Evolutionary conservation across 768 basidiomycete genomes (phyloP).

Genomic region (Kondoa malvinella): DNA sequence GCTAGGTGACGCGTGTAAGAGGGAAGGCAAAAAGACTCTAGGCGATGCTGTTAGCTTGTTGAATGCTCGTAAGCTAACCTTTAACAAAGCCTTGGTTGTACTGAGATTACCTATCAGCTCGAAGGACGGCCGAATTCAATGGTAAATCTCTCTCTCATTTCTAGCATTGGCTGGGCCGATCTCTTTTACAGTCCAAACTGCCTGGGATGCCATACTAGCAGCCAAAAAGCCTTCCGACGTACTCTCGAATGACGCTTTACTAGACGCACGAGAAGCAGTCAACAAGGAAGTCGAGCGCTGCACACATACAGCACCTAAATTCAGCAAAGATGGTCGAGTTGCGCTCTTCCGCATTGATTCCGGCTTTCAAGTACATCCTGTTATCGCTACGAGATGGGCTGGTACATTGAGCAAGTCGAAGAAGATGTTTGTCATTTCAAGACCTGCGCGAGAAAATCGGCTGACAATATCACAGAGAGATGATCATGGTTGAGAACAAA

Average conservation of each 20-base stretch:
- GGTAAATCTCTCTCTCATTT: constrained; percentile 27
- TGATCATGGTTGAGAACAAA: neutral
- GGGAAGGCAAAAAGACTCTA: constrained; percentile 34
- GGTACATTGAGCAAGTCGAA: constrained; percentile 29
- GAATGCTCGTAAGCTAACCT: constrained; percentile 33
- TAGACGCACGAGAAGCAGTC: constrained; percentile 34
- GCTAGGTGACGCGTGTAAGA: constrained; percentile 26
- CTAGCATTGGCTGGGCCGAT: neutral
- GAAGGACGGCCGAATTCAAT: constrained; percentile 33
- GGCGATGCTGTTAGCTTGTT: constrained; percentile 36
- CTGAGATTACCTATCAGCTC: constrained; percentile 11
- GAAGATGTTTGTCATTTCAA: constrained; percentile 13
- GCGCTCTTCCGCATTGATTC: constrained; percentile 36
- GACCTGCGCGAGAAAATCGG: neutral
- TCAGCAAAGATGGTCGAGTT: constrained; percentile 37
- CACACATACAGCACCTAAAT: constrained; percentile 33
- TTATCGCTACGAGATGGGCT: constrained; percentile 40
- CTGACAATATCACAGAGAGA: neutral
- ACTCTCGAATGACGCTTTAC: constrained; percentile 29
- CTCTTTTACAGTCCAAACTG: constrained; percentile 26
- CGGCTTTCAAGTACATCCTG: constrained; percentile 38
- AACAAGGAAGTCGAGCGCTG: constrained; percentile 34
- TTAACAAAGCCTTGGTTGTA: constrained; percentile 16
- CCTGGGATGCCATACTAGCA: constrained; percentile 33
- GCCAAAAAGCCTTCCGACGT: constrained; percentile 31